phyloP scores from a whole-genome alignment of 805 yeast species.

The Lachancea meyersii region DNA sequence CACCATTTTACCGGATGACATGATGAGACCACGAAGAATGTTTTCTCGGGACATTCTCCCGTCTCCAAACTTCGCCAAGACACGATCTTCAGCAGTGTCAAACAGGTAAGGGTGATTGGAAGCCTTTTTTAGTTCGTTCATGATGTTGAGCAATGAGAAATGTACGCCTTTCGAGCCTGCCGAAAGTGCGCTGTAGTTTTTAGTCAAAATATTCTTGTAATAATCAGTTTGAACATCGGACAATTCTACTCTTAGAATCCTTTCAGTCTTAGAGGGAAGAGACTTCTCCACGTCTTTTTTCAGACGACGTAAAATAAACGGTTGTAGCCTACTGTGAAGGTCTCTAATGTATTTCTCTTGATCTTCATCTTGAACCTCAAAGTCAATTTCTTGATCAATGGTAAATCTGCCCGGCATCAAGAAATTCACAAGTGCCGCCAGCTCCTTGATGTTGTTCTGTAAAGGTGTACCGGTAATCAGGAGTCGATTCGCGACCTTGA shows the following conservation, averaged over 20 bases:
- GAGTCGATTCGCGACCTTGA: conserved; percentile 76
- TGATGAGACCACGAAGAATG: conserved; percentile 80
- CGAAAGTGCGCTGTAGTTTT: conserved; percentile 85
- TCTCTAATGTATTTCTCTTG: conserved; percentile 87
- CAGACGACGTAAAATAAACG: conserved; percentile 85
- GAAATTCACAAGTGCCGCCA: conserved; percentile 91
- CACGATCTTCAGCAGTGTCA: conserved; percentile 85
- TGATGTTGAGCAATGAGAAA: conserved; percentile 78
- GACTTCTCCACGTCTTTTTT: conserved; percentile 98
- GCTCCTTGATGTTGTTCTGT: conserved; percentile 90
- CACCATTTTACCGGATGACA: conserved; percentile 99
- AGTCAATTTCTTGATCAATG: conserved; percentile 92
- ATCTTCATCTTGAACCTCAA: conserved; percentile 77
- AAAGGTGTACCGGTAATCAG: conserved; percentile 97
- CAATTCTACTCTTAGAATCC: conserved; percentile 89
- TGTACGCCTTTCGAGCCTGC: conserved; percentile 75
- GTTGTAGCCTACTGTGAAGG: conserved; percentile 78
- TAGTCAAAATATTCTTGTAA: conserved; percentile 87
- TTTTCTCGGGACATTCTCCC: conserved; percentile 63
- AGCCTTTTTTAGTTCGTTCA: conserved; percentile 95
- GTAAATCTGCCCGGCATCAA: conserved; percentile 90
- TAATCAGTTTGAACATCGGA: conserved; percentile 94
- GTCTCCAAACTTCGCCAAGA: conserved; percentile 59
- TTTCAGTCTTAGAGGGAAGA: conserved; percentile 89
- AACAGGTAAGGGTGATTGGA: conserved; percentile 95